Percentiles rank a stretch among this genome's conserved stretches.
Conservation (phyloP, 2,329 filamentous ascomycete species). For the Diaporthe sp. region DNA sequence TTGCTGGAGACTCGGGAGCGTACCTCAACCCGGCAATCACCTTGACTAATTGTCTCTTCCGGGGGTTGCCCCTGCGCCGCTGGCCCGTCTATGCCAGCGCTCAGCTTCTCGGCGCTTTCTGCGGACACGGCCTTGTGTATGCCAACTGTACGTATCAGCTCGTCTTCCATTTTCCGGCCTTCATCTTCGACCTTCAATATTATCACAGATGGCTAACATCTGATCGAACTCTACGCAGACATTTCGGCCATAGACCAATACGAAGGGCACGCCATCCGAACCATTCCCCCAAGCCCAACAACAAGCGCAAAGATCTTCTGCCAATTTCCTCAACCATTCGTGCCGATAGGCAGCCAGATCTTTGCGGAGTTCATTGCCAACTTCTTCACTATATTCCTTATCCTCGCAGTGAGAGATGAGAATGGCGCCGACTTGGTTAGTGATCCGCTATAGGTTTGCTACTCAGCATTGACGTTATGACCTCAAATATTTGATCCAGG, state of each 20-base stretch:
- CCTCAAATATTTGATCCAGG: neutral
- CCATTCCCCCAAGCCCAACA: slow-evolving; percentile 13
- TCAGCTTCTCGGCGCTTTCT: slow-evolving; percentile 24
- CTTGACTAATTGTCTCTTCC: slow-evolving; percentile 31
- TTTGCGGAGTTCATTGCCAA: slow-evolving; percentile 34
- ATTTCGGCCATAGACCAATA: slow-evolving; percentile 29
- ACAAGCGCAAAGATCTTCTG: slow-evolving; percentile 32
- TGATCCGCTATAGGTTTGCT: neutral
- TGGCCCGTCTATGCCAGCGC: slow-evolving; percentile 24
- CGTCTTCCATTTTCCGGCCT: neutral
- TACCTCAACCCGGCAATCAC: slow-evolving; percentile 34
- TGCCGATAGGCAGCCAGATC: slow-evolving; percentile 12
- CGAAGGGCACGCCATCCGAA: slow-evolving; percentile 20
- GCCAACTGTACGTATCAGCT: slow-evolving; percentile 8
- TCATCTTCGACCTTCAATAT: no score
- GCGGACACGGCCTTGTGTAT: slow-evolving; percentile 25
- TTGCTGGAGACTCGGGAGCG: slow-evolving; percentile 22
- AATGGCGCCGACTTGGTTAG: slow-evolving; percentile 31
- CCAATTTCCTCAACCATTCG: slow-evolving; percentile 28
- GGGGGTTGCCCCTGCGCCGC: slow-evolving; percentile 20
- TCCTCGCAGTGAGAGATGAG: slow-evolving; percentile 13
- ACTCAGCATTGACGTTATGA: neutral
- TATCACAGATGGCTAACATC: neutral
- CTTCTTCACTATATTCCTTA: slow-evolving; percentile 19
- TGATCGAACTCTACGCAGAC: neutral